Evolutionary conservation across 768 basidiomycete genomes (phyloP), one percentile per base, ranked within the genome.

Genomic region (Naganishia vaughanmartiniae): DNA sequence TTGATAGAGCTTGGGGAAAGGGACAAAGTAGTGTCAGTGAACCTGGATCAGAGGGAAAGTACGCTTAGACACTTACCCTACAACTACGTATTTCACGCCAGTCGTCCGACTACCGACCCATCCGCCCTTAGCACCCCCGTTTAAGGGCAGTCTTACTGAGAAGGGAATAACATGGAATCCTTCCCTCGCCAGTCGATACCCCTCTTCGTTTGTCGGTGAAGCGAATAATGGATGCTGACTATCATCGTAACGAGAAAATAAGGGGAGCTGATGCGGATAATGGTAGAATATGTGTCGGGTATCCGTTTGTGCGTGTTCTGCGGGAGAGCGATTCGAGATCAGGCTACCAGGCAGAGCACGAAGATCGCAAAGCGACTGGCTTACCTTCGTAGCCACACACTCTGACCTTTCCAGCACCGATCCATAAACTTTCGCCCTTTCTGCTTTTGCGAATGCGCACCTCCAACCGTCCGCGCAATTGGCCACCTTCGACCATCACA

Each of bases 361-460:
- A 24, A 28, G 36, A 33, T 39, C 3, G 31, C 26, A 55, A 17
- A 21, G 45, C 1, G 12, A 9, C 33, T 4, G 7, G 17, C 81
- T 70, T 42, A 84, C 86, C 87, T 82, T 95, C 93, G 78, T 92
- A 93, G 4, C 93, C 92, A 65, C 94, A 85, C 26, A 93, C 84
- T 70, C 92, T 84, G 36, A 94, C 80, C 83, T 92, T 94, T 4
- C 88, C 90, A 45, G 85, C 87, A 46, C 87, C 87, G 17, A 95
- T 80, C 73, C 87, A 82, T 3, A 92, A 77, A n/a, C 86, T 83
- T 54, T 83, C 83, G 68, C 86, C 86, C 73, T 87, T 87, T 78
- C 84, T 86, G 33, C 83, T 76, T 31, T 85, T 84, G 56, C 86
- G 84, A 65, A 95, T 85, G 36, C 84, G 84, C 48, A 94, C 81